Evolutionary conservation across 495 filamentous ascomycete species (phyloP).

Genomic region (Viridothelium virens): DNA sequence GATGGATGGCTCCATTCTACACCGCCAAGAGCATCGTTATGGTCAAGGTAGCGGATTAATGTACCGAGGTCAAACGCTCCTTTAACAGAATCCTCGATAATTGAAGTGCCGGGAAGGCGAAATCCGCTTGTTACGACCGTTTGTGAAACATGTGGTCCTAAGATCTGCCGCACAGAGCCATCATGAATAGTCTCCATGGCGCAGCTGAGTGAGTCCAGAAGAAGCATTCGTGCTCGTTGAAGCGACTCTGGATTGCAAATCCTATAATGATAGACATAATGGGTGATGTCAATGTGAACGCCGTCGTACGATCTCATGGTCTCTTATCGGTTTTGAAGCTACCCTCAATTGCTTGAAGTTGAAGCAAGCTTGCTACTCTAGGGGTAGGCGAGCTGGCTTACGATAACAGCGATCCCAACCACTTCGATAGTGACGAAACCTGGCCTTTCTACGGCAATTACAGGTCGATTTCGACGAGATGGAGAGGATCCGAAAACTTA

Average conservation of each 20-base stretch:
- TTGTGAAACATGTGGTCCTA: background rate
- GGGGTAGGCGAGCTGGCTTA: too few species aligned
- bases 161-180: background rate
- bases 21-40: conserved; percentile 41
- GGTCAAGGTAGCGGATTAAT: conserved; percentile 41
- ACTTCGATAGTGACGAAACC: too few species aligned
- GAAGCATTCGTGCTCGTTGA: background rate
- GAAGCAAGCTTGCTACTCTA: background rate
- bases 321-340: background rate
- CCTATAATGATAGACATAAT: background rate
- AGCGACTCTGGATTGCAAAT: background rate
- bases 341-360: background rate
- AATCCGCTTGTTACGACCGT: conserved; percentile 30
- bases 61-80: conserved; percentile 42
- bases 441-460: too few species aligned
- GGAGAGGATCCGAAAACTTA: too few species aligned
- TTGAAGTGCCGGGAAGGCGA: conserved; percentile 38
- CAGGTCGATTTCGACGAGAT: too few species aligned
- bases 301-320: background rate
- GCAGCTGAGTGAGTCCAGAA: background rate
- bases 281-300: background rate
- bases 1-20: conserved; percentile 44
- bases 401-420: too few species aligned
- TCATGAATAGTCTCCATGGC: background rate
- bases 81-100: conserved; percentile 36